Evolutionary conservation across 2,329 filamentous ascomycete species (phyloP), one percentile per base, ranked within the genome.

Genomic region (Claviceps digitariae): DNA sequence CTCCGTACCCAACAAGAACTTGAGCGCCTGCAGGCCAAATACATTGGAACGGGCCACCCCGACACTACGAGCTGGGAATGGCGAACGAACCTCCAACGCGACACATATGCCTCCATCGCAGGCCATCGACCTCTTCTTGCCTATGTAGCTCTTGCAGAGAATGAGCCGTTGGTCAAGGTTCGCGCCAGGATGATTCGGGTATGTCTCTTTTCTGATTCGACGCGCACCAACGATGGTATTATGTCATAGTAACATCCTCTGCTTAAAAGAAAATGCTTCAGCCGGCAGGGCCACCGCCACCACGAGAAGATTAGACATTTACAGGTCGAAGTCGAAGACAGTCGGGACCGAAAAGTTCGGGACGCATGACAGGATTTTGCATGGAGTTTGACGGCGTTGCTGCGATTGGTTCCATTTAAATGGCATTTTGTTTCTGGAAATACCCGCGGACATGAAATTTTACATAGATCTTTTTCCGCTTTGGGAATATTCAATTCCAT

Each of bases 61-160:
- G 93, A 98, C 73, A 97, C 91, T 15, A 95, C 90, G 27, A 94
- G 89, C 69, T 93, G 93, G 83, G 93, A 98, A 72, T 98, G 90
- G 90, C 86, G 86, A 50, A 90, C 87, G 56, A 98, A 97, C 73
- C 91, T 97, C 66, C 81, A 90, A 66, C 90, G 93, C 67, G 93
- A 98, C 74, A 94, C 86, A 23, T 90, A 91, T 66, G 82, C 90
- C 21, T 90, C 84, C 57, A 90, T 95, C 63, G 79, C 93, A 58
- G 93, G 93, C 21, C 93, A 98, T 67, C 87, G 90, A 17, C 86
- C 90, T 8, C 76, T 96, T 56, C 76, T 97, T 17, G 82, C 87
- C 41, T 96, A 95, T 69, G 90, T 96, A 75, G 79, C 87, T 20
- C 82, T 97, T 50, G 91, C 90, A 0, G 82, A 94, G 73, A 93